Base-by-base conservation (phyloP, 208 protist species). In the Acanthamoeba royreba region DNA sequence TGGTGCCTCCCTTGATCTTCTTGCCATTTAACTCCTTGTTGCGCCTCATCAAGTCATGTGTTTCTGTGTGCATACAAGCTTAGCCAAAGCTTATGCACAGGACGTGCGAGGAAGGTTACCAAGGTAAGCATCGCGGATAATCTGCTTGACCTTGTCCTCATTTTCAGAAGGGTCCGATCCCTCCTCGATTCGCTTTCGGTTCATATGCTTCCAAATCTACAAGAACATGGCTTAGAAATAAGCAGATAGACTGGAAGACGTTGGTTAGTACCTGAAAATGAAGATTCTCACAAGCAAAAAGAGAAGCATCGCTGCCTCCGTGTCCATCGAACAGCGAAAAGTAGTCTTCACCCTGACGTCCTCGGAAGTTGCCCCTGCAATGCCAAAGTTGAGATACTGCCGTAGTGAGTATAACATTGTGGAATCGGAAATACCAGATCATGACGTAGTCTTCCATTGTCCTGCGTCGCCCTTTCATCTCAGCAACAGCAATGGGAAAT, bases 271-370 rank as follows among this genome's bases (percentile, higher is more conserved):
- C 61, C 61, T 38, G 61, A 15, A 72, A 72, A 22, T 96, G 95
- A 17, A 96, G 25, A 4, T 94, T 58, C 0, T 40, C 49, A 15
- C 58, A 35, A 1, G 89, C 66, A 74, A 92, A 47, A 5, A 52
- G 42, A 0, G 95, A 89, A n/a, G 83, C 92, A 19, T 96, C 93
- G 2, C 9, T 63, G 86, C 94, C 87, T 61, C 93, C 87, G 58
- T 92, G 92, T 28, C 95, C 95, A 38, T 96, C 95, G 89, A 96
- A 96, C 19, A 96, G 31, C 15, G 79, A 95, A 55, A 96, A 94
- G 38, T 95, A 96, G 31, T 96, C 95, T 35, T 96, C 95, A 11
- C 96, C 95, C 8, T 15, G 19, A 1, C 91, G 52, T n/a, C 91
- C 93, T 35, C 95, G 69, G 79, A 95, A 96, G 19, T 52, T 55